These are phyloP conservation scores for Canavalia gladiata DNA, from an alignment of 306 rosid genomes.

Conservation along the genomic window DNA sequence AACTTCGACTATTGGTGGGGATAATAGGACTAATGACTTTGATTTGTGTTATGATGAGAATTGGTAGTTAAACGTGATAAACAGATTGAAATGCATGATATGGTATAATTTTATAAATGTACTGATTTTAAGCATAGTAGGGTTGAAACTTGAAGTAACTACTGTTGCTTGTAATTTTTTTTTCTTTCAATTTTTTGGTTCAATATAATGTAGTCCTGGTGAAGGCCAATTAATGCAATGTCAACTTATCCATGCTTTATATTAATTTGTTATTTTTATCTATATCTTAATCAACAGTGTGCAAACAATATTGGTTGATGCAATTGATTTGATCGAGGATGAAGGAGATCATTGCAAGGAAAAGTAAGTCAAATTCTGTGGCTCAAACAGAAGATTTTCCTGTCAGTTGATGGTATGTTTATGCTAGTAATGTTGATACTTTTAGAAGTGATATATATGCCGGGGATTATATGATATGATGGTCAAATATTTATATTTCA, in stretches of 20 bases:
- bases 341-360: slow-evolving; percentile 83
- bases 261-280: not conserved
- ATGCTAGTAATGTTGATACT: not conserved
- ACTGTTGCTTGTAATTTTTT: not conserved
- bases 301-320: slow-evolving; percentile 66
- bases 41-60: not conserved
- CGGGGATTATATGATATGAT: too few species aligned
- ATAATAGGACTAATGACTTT: slow-evolving; percentile 2
- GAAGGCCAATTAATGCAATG: not conserved
- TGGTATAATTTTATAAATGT: not conserved
- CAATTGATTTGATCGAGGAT: slow-evolving; percentile 81
- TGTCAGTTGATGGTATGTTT: slow-evolving; percentile 76
- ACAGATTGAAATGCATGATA: slow-evolving; percentile 34
- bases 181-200: not conserved
- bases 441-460: not conserved
- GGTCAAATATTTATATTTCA: too few species aligned
- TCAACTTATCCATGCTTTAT: slow-evolving; percentile 12
- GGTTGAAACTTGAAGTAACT: not conserved
- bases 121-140: slow-evolving; percentile 9
- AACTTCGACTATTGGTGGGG: not conserved
- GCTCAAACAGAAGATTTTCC: slow-evolving; percentile 85
- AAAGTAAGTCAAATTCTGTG: slow-evolving; percentile 72
- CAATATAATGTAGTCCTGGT: not conserved
- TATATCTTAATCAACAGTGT: slow-evolving; percentile 35
- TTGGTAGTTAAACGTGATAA: slow-evolving; percentile 16